phyloP scores from a whole-genome alignment of 2,329 filamentous ascomycete species.

The Trichoderma gracile region DNA sequence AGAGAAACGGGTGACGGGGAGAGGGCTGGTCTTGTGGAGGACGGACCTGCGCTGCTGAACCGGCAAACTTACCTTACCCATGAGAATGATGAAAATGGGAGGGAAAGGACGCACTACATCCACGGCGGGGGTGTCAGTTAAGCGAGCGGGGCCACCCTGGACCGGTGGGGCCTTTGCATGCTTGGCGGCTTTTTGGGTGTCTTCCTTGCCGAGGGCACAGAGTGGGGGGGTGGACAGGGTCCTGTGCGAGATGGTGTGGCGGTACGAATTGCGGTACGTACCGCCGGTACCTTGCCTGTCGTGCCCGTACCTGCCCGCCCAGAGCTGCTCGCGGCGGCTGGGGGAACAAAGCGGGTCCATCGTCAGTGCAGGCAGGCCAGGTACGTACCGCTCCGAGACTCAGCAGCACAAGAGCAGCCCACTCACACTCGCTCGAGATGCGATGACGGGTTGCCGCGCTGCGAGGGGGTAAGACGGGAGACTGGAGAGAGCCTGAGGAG shows the following conservation, averaged over 20 bases:
- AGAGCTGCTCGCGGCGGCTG: no score
- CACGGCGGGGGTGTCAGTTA: conserved; percentile 34
- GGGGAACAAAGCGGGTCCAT: not conserved
- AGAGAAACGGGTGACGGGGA: conserved; percentile 41
- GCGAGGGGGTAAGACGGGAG: conserved; percentile 13
- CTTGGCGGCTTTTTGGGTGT: conserved; percentile 22
- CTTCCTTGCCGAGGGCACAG: conserved; percentile 14
- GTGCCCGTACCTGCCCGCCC: no score
- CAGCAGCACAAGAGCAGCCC: conserved; percentile 13
- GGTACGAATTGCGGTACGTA: not conserved
- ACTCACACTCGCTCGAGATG: conserved; percentile 16
- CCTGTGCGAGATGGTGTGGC: not conserved
- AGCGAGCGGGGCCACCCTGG: conserved; percentile 34
- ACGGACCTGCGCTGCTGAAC: conserved; percentile 43
- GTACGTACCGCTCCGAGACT: conserved; percentile 17
- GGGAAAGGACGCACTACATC: conserved; percentile 40
- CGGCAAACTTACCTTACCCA: conserved; percentile 48
- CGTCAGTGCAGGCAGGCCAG: not conserved
- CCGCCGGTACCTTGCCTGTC: not conserved
- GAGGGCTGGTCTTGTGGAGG: conserved; percentile 43
- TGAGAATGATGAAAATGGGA: conserved; percentile 43
- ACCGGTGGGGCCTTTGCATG: conserved; percentile 9
- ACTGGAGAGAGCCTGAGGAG: not conserved
- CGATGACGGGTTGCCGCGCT: conserved; percentile 16
- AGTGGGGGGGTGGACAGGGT: conserved; percentile 9